Conservation (phyloP, 139 green algal genomes). For the Picochlorum sp. region DNA sequence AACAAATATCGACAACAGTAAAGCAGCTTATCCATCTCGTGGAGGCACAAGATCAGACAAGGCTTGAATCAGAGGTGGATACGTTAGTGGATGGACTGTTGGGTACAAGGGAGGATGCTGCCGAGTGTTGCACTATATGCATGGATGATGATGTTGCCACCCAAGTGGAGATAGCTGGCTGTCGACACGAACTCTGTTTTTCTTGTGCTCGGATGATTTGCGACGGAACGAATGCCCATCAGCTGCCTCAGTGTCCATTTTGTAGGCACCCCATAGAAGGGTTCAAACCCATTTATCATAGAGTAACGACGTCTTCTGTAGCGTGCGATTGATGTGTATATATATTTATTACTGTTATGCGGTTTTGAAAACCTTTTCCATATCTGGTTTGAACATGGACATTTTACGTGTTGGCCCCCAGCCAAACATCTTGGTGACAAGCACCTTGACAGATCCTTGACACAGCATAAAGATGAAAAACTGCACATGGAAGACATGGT, state of each 20-base stretch:
- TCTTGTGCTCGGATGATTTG: conserved; percentile 24
- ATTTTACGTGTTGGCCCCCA: conserved; percentile 18
- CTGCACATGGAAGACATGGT: conserved; percentile 3
- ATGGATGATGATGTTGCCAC: conserved; percentile 20
- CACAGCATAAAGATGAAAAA: conserved; percentile 34
- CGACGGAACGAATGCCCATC: conserved; percentile 14
- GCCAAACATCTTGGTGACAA: conserved; percentile 17
- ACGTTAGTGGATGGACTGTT: neutral
- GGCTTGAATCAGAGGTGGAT: neutral
- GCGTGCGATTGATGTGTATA: neutral
- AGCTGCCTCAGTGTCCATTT: conserved; percentile 32
- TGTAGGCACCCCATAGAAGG: conserved; percentile 28
- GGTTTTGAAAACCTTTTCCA: conserved; percentile 18
- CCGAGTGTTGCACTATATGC: conserved; percentile 23
- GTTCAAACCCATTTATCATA: conserved; percentile 7
- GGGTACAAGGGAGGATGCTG: neutral
- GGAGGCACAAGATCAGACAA: neutral
- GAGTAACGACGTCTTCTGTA: neutral
- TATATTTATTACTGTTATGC: neutral
- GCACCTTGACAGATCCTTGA: conserved; percentile 11
- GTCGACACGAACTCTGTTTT: conserved; percentile 31
- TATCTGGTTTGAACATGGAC: conserved; percentile 13
- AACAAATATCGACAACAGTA: conserved; percentile 14
- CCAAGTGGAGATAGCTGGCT: conserved; percentile 16
- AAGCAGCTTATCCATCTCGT: conserved; percentile 23